A percentile compares a stretch with the other conserved stretches of the same genome.
These are phyloP conservation scores for Suaeda aralocaspica DNA, from an alignment of 148 eudicot species.

Conservation along the genomic window DNA sequence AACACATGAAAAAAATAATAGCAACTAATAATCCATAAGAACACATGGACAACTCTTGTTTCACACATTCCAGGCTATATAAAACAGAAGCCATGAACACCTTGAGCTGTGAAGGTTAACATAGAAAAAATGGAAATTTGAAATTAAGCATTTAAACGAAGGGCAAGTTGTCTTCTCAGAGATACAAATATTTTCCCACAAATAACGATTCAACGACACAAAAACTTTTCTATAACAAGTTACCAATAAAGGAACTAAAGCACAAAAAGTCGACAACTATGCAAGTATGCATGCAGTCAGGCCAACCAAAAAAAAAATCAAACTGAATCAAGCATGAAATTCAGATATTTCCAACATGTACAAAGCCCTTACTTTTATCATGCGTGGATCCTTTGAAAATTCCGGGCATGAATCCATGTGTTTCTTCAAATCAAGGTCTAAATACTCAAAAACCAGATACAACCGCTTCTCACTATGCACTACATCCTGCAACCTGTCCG, in stretches of 20 bases:
- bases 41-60: background rate
- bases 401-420: slow-evolving; percentile 96
- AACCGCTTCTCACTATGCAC: slow-evolving; percentile 93
- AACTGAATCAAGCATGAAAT: background rate
- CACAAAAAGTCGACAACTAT: background rate
- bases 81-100: background rate
- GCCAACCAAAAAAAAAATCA: slow-evolving; percentile 5
- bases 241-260: no score
- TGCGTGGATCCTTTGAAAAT: slow-evolving; percentile 73
- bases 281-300: background rate
- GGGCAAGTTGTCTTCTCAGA: background rate
- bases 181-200: background rate
- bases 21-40: background rate
- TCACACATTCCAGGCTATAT: background rate
- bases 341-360: slow-evolving; percentile 10
- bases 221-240: no score
- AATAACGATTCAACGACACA: background rate
- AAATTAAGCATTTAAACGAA: background rate
- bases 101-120: background rate
- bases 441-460: slow-evolving; percentile 94
- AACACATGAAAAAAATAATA: background rate
- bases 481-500: slow-evolving; percentile 84
- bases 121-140: background rate
- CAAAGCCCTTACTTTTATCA: slow-evolving; percentile 59
- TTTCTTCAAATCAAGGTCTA: slow-evolving; percentile 93